Evolutionary conservation across 306 rosid species (phyloP), one percentile per base, ranked within the genome.

Genomic region (Acacia crassicarpa): DNA sequence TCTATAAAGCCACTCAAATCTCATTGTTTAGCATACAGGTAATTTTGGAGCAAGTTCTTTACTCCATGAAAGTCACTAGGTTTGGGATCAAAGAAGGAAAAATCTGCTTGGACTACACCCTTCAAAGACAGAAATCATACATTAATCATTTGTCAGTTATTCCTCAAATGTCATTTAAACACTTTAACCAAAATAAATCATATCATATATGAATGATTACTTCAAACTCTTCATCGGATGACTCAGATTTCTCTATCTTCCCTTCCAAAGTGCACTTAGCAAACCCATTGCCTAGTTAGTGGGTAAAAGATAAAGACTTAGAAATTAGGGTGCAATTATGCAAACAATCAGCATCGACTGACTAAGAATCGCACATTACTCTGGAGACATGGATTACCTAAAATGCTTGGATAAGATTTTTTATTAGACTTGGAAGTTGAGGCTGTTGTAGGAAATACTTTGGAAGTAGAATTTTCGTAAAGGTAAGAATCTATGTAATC

Each of bases 1-100:
- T 94, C 95, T 17, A 82, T 88, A 77, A 94, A 92, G 76, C 86
- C 91, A 86, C 90, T 93, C 87, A 93, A 87, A 87, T 93, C 95
- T 98, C 97, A 1, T 27, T 27, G 27, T 27, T 27, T 80, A 72
- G 86, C 84, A 84, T 93, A 92, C 23, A 95, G 93, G 83, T 89
- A 93, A 77, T 88, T 84, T 83, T 87, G 94, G 33, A 95, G 89
- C 89, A 95, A 85, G 51, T 89, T 89, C 94, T 91, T 95, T 44
- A 87, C 93, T 82, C 97, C 99, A 79, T 95, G 98, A 84, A 91
- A 95, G 76, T 93, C 95, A 3, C 80, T 79, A 11, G 95, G 80
- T 82, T 93, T 93, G 9, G 98, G 97, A 89, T 95, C 98, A 46
- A 91, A 95, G 84, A 95, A 93, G 48, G 89, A 89, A 88, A 92